phyloP scores from a whole-genome alignment of 2,329 filamentous ascomycete genomes.

The Fusarium cyanostomum region DNA sequence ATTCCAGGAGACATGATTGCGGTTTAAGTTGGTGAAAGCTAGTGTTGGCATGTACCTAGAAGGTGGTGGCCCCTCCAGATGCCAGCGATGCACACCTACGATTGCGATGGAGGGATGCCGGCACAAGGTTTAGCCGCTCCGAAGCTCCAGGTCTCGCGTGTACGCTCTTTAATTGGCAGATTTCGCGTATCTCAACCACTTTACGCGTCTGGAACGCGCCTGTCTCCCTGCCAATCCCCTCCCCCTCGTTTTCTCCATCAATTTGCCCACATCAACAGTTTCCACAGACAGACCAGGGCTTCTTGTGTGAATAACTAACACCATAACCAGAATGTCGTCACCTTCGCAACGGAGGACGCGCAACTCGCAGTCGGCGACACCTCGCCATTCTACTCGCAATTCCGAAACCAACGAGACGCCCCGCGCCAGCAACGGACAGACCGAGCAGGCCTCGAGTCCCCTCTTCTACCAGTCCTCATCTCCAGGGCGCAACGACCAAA shows the following conservation, averaged over 20 bases:
- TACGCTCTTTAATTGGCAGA: constrained; percentile 2
- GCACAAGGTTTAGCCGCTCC: constrained; percentile 48
- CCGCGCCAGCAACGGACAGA: constrained; percentile 53
- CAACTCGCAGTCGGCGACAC: constrained; percentile 61
- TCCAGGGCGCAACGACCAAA: constrained; percentile 37
- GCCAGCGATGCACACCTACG: constrained; percentile 39
- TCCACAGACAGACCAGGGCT: constrained; percentile 20
- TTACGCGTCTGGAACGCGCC: constrained; percentile 51
- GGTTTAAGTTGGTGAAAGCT: constrained; percentile 17
- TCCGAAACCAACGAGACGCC: constrained; percentile 54
- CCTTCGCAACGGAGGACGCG: constrained; percentile 58
- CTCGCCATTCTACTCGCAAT: constrained; percentile 54
- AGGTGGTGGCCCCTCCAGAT: constrained; percentile 45
- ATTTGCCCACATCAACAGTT: constrained; percentile 39
- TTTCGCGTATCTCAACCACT: constrained; percentile 48
- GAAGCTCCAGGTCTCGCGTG: constrained; percentile 3
- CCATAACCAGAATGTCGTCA: constrained; percentile 51
- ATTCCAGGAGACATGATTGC: constrained; percentile 75
- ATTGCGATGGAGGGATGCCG: constrained; percentile 34
- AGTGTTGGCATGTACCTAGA: constrained; percentile 32
- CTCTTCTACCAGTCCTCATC: constrained; percentile 74
- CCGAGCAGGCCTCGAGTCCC: constrained; percentile 77
- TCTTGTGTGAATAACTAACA: constrained; percentile 14
- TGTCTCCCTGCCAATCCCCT: constrained; percentile 40
- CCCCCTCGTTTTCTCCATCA: constrained; percentile 40